phyloP scores from a whole-genome alignment of 805 yeast genomes.

The Candida verbasci region DNA sequence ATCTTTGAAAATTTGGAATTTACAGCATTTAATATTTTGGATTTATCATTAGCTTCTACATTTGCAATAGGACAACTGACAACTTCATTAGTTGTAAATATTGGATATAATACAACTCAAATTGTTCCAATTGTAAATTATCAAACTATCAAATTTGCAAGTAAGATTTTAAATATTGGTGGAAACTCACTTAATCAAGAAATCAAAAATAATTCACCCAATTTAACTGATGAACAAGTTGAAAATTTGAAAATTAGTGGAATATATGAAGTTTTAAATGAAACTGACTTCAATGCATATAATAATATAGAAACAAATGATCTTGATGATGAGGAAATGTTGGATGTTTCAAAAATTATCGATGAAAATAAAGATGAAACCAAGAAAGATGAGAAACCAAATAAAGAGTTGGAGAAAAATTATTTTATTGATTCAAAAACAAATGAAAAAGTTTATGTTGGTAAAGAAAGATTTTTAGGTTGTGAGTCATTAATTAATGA shows the following conservation, averaged over 20 bases:
- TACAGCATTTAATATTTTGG: slow-evolving; percentile 67
- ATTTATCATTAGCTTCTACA: slow-evolving; percentile 62
- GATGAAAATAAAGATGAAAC: slow-evolving; percentile 44
- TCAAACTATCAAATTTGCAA: slow-evolving; percentile 55
- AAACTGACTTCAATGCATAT: slow-evolving; percentile 58
- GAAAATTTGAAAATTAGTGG: slow-evolving; percentile 70
- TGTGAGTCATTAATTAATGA: slow-evolving; percentile 52
- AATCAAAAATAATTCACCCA: slow-evolving; percentile 53
- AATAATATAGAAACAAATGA: slow-evolving; percentile 40
- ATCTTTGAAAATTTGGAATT: slow-evolving; percentile 70
- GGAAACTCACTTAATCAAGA: slow-evolving; percentile 58
- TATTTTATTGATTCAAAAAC: slow-evolving; percentile 55
- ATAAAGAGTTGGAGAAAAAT: slow-evolving; percentile 72
- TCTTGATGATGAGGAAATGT: slow-evolving; percentile 48
- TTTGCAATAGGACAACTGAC: slow-evolving; percentile 68
- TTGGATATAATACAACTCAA: slow-evolving; percentile 74
- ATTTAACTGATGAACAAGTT: slow-evolving; percentile 52
- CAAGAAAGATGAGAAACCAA: slow-evolving; percentile 39
- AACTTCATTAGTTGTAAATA: slow-evolving; percentile 71
- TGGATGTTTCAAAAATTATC: slow-evolving; percentile 88
- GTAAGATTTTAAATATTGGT: slow-evolving; percentile 50
- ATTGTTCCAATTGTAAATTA: slow-evolving; percentile 77
- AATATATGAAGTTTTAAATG: slow-evolving; percentile 75
- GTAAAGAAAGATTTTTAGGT: slow-evolving; percentile 87
- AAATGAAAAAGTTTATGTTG: slow-evolving; percentile 62